Percentiles rank a stretch among this genome's conserved stretches.
Conservation (phyloP, 495 filamentous ascomycete species). For the Penicillium egyptiacum region DNA sequence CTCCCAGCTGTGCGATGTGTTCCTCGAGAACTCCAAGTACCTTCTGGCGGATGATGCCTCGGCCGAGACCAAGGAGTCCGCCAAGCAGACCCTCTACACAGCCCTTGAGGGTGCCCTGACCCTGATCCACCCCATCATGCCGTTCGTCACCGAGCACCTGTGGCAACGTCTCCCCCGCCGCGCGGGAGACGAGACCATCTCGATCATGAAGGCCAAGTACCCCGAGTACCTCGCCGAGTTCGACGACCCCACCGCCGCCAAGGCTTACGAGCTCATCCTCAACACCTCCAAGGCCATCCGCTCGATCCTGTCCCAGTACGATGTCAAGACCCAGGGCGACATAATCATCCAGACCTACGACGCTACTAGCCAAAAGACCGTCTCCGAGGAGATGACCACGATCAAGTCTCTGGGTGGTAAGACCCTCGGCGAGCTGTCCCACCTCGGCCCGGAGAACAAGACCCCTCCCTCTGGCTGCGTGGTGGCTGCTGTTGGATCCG, state of each 20-base stretch:
- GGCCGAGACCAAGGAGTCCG: conserved; percentile 57
- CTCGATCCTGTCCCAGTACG: conserved; percentile 57
- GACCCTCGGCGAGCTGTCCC: conserved; percentile 53
- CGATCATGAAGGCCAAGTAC: conserved; percentile 68
- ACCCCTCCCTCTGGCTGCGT: conserved; percentile 66
- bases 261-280: conserved; percentile 66
- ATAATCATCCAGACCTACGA: conserved; percentile 62
- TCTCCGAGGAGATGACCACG: conserved; percentile 55
- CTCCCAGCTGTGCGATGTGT: conserved; percentile 64
- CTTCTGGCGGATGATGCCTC: conserved; percentile 62
- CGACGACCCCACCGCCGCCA: conserved; percentile 57
- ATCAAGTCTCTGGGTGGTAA: conserved; percentile 68
- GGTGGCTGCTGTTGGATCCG: conserved; percentile 63
- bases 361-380: conserved; percentile 53
- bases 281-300: conserved; percentile 57
- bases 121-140: conserved; percentile 77
- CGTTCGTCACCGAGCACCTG: conserved; percentile 74
- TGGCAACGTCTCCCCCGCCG: conserved; percentile 76
- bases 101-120: conserved; percentile 66
- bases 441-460: conserved; percentile 48
- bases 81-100: conserved; percentile 64
- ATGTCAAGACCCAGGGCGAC: conserved; percentile 57
- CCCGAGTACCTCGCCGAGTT: conserved; percentile 56
- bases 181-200: conserved; percentile 58
- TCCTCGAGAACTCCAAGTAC: conserved; percentile 76